Base-by-base conservation (phyloP, 495 filamentous ascomycete genomes). In the Evernia prunastri region DNA sequence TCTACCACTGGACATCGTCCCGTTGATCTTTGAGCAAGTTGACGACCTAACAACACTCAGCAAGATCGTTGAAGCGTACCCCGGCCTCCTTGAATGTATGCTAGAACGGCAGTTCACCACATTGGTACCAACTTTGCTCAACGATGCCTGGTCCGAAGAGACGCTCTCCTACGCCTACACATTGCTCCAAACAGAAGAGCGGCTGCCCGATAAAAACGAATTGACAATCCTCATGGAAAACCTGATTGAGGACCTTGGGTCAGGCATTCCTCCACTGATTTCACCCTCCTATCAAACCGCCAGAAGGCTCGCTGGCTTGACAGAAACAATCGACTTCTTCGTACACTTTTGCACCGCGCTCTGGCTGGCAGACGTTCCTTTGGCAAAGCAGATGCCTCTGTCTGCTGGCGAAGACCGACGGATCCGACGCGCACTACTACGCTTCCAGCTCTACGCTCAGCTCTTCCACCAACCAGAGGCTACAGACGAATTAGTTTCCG, bases 361-460 rank as follows among this genome's bases (percentile, higher is more conserved):
- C 15, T 59, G 4, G 33, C n/a, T 59, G 29, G 18, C 13, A 36
- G n/a, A 59, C 4, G 37, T 39, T 12, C 31, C 57, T 25, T n/a
- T 25, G 15, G 39, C 33, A n/a, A 59, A 13, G 17, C 17, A 36
- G 27, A 3, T 4, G 31, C 4, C 35, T n/a, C 57, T 59, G 6
- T 59, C 57, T n/a, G 12, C 25, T 7, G 57, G 57, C 20, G 57
- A 59, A 13, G 57, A 23, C 39, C 10, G 20, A 10, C 57, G 57
- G 1, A 40, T 59, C 11, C 27, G 57, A 13, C 57, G 57, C 2
- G 57, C 29, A 12, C 57, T 59, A 25, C 33, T 59, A 12, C 33
- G 57, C 33, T 59, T 59, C 17, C 57, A 59, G 17, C 27, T 39
- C 15, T 59, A 59, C 17, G 23, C 57, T 23, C 57, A 59, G 39